These are phyloP conservation scores for Leccinum subgranulosum DNA, from an alignment of 768 basidiomycete genomes.

Conservation along the genomic window DNA sequence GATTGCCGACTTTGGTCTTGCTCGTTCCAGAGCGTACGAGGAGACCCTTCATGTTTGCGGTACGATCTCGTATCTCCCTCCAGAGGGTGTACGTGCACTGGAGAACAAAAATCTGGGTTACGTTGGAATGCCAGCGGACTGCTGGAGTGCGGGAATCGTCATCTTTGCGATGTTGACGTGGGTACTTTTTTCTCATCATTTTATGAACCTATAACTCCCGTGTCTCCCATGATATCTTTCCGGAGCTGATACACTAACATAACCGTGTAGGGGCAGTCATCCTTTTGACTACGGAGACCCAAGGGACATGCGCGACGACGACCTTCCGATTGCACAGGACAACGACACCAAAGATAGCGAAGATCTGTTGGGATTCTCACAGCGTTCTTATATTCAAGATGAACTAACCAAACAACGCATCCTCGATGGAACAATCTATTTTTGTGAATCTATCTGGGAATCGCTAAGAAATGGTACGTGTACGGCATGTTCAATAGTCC, in stretches of 20 bases:
- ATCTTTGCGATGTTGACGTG: conserved; percentile 83
- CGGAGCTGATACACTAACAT: conserved; percentile 8
- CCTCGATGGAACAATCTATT: conserved; percentile 57
- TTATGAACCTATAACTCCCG: not conserved
- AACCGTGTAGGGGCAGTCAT: conserved; percentile 56
- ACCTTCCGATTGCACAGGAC: conserved; percentile 8
- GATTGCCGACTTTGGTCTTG: conserved; percentile 86
- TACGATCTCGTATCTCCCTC: conserved; percentile 83
- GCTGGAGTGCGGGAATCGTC: conserved; percentile 84
- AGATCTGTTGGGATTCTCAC: conserved; percentile 29
- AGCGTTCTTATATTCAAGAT: conserved; percentile 46
- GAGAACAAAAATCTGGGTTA: conserved; percentile 74
- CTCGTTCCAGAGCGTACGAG: conserved; percentile 73
- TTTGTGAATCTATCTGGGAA: conserved; percentile 53
- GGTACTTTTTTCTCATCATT: conserved; percentile 29
- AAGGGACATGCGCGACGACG: conserved; percentile 12
- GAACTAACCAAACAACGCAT: conserved; percentile 67
- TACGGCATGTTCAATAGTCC: not conserved
- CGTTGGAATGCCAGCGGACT: conserved; percentile 82
- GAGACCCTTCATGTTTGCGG: conserved; percentile 85
- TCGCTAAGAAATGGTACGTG: conserved; percentile 55
- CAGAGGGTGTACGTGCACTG: conserved; percentile 78
- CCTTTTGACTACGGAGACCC: conserved; percentile 66
- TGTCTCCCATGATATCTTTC: not conserved
- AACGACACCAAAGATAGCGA: conserved; percentile 33